These are phyloP conservation scores for Scleroderma citrinum DNA, from an alignment of 768 basidiomycete genomes.

Conservation along the genomic window DNA sequence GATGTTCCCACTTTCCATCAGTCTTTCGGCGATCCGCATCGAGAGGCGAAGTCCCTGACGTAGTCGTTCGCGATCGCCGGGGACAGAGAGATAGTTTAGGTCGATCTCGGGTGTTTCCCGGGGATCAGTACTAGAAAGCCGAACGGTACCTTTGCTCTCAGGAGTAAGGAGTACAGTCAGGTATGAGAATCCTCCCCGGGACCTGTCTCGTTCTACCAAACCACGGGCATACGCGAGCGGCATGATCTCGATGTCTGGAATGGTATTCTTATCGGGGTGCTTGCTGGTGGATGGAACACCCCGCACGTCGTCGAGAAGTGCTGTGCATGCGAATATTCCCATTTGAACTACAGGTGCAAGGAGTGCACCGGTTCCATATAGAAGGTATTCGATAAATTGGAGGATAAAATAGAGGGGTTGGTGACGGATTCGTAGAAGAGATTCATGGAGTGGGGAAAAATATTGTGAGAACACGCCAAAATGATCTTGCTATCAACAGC, in stretches of 20 bases:
- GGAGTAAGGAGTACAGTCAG: constrained; percentile 21
- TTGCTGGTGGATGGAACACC: constrained; percentile 6
- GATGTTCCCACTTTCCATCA: not conserved
- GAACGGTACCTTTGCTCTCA: constrained; percentile 12
- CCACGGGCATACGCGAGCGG: constrained; percentile 9
- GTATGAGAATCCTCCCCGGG: constrained; percentile 22
- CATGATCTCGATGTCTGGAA: constrained; percentile 39
- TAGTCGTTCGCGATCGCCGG: constrained; percentile 7
- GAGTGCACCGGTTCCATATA: constrained; percentile 30
- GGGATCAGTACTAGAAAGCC: constrained; percentile 15
- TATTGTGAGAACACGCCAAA: constrained; percentile 29
- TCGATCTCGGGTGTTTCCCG: constrained; percentile 13
- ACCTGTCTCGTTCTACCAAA: not conserved
- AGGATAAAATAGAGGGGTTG: constrained; percentile 22
- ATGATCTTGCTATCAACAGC: constrained; percentile 32
- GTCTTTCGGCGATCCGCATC: not conserved
- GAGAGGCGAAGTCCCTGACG: constrained; percentile 3
- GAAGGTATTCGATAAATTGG: constrained; percentile 29
- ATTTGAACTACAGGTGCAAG: constrained; percentile 25
- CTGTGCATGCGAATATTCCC: constrained; percentile 25
- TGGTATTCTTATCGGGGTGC: constrained; percentile 15
- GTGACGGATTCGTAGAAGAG: constrained; percentile 19
- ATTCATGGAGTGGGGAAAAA: constrained; percentile 27
- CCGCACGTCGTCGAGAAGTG: constrained; percentile 20
- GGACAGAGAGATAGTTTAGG: constrained; percentile 1